These are phyloP conservation scores for Emericellopsis cladophorae DNA, from an alignment of 2,329 filamentous ascomycete genomes.

Conservation along the genomic window DNA sequence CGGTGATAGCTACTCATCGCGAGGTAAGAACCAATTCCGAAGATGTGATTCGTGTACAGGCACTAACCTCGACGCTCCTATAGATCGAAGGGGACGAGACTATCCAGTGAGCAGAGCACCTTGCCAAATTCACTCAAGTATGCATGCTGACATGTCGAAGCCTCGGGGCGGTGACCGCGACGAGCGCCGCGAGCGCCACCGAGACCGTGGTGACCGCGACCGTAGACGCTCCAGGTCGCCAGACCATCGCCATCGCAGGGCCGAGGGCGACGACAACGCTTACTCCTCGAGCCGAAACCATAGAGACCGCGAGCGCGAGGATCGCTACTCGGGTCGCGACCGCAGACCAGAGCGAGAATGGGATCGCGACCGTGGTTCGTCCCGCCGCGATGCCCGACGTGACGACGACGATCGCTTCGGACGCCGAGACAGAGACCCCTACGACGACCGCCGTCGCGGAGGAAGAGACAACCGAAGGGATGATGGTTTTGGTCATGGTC, in stretches of 20 bases:
- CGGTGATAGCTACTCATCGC: slow-evolving; percentile 70
- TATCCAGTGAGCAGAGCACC: slow-evolving; percentile 31
- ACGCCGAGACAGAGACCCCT: slow-evolving; percentile 44
- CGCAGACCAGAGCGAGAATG: slow-evolving; percentile 61
- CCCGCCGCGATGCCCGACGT: slow-evolving; percentile 48
- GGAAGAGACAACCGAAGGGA: slow-evolving; percentile 28
- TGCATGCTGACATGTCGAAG: slow-evolving; percentile 1
- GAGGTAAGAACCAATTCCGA: slow-evolving; percentile 41
- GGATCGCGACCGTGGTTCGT: slow-evolving; percentile 55
- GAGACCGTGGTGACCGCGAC: slow-evolving; percentile 33
- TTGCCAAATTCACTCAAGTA: neutral
- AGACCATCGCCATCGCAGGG: slow-evolving; percentile 57
- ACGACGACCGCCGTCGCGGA: slow-evolving; percentile 38
- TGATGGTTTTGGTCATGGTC: slow-evolving; percentile 12
- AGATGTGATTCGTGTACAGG: no score
- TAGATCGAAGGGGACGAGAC: slow-evolving; percentile 42
- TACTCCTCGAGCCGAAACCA: slow-evolving; percentile 92
- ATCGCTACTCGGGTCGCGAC: slow-evolving; percentile 67
- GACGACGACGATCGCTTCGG: slow-evolving; percentile 49
- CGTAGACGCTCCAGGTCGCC: slow-evolving; percentile 80
- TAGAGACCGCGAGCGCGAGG: slow-evolving; percentile 85
- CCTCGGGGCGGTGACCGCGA: slow-evolving; percentile 15
- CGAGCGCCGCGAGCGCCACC: slow-evolving; percentile 19
- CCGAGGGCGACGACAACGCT: slow-evolving; percentile 68
- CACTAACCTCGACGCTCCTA: slow-evolving; percentile 9